Conservation (phyloP, 805 yeast species). For the Kazachstania psychrophila region DNA sequence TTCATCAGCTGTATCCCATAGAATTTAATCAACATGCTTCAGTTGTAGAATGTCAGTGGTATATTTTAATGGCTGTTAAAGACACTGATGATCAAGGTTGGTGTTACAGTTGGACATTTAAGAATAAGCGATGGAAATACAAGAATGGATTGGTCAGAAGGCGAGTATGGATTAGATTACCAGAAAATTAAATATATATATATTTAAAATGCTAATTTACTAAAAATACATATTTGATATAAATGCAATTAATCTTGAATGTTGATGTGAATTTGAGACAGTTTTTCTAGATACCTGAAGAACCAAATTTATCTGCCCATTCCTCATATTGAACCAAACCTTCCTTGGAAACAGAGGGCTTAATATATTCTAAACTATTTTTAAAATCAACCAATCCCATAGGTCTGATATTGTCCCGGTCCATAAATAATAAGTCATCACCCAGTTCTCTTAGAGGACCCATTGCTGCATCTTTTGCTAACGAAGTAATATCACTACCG, state of each 20-base stretch:
- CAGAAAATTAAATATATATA: no score
- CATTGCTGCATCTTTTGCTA: conserved; percentile 97
- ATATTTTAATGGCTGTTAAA: conserved; percentile 48
- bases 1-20: conserved; percentile 17
- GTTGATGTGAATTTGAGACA: no score
- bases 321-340: conserved; percentile 73
- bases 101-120: conserved; percentile 51
- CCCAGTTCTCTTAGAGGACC: conserved; percentile 90
- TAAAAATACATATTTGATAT: no score
- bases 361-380: conserved; percentile 63
- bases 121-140: conserved; percentile 52
- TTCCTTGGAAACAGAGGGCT: conserved; percentile 82
- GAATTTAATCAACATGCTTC: conserved; percentile 4
- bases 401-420: conserved; percentile 71
- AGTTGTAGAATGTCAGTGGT: conserved; percentile 41
- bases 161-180: conserved; percentile 51
- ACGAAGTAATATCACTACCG: conserved; percentile 88
- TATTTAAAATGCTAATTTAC: no score
- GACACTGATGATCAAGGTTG: conserved; percentile 85
- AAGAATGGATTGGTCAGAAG: conserved; percentile 55
- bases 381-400: conserved; percentile 64
- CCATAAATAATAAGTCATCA: conserved; percentile 59
- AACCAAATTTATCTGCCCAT: conserved; percentile 83
- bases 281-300: conserved; percentile 90
- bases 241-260: no score